Percentiles rank a stretch among this genome's conserved stretches.
These are phyloP conservation scores for barrel medic (Medicago truncatula) DNA, from an alignment of 306 rosid genomes.

Conservation along the genomic window DNA sequence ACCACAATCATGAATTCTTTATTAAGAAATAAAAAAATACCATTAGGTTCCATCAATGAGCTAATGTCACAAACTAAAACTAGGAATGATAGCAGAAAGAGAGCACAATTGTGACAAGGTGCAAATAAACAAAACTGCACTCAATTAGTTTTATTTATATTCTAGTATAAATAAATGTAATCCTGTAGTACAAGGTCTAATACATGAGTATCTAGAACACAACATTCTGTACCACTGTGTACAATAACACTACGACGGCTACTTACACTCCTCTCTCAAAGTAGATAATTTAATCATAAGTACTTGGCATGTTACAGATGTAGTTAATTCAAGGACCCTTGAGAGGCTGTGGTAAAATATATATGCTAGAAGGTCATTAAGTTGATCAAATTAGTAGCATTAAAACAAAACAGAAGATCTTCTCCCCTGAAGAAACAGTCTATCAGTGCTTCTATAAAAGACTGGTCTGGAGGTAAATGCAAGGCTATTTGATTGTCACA, in stretches of 20 bases:
- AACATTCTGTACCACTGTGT: not conserved
- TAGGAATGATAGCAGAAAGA: conserved; percentile 13
- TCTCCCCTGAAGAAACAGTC: not conserved
- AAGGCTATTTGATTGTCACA: not conserved
- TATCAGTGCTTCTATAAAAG: no score
- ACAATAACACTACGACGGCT: not conserved
- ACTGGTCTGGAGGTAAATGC: no score
- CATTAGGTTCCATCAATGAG: conserved; percentile 20
- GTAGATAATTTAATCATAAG: not conserved
- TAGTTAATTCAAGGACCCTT: not conserved
- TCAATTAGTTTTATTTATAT: conserved; percentile 3
- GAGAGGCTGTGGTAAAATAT: not conserved
- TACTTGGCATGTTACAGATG: no score
- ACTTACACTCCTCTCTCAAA: not conserved
- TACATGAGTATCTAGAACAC: not conserved
- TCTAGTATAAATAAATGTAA: conserved; percentile 8
- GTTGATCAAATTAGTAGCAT: conserved; percentile 8
- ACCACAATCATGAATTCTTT: conserved; percentile 33
- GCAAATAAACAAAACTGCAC: conserved; percentile 8
- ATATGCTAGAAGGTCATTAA: not conserved
- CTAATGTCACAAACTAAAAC: conserved; percentile 34
- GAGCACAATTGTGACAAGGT: conserved; percentile 8
- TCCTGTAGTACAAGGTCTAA: not conserved
- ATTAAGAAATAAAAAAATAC: conserved; percentile 23
- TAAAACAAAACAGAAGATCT: not conserved